These are phyloP conservation scores for Heterobasidion annosum DNA, from an alignment of 1,284 basidiomycete species.

Conservation along the genomic window DNA sequence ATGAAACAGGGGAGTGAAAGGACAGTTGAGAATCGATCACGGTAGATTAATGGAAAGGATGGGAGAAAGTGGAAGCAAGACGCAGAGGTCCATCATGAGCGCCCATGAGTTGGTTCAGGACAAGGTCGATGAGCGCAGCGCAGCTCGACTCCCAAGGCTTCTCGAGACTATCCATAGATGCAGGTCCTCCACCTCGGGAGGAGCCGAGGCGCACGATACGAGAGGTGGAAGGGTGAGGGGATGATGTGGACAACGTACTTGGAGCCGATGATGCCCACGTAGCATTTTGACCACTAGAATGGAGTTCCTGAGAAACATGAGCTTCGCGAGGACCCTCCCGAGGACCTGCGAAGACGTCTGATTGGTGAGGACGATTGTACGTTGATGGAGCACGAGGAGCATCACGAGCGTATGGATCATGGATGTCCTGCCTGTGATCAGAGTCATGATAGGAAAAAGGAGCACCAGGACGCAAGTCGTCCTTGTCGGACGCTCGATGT, in stretches of 20 bases:
- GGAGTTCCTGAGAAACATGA: constrained; percentile 11
- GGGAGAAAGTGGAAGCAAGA: constrained; percentile 23
- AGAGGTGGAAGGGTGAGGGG: constrained; percentile 32
- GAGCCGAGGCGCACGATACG: constrained; percentile 23
- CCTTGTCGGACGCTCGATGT: constrained; percentile 7
- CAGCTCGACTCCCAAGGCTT: constrained; percentile 44
- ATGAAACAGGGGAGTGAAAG: constrained; percentile 28
- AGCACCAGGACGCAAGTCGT: constrained; percentile 2
- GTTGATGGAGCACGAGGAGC: background rate
- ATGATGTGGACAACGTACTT: constrained; percentile 75
- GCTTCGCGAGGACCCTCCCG: constrained; percentile 3
- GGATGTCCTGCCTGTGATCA: background rate
- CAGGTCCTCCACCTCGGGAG: constrained; percentile 41
- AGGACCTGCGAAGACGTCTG: background rate
- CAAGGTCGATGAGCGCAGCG: constrained; percentile 7
- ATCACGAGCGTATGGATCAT: constrained; percentile 7
- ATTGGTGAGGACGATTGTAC: constrained; percentile 4
- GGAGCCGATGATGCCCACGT: constrained; percentile 40
- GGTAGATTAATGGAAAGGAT: constrained; percentile 23
- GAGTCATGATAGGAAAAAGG: background rate
- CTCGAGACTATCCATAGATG: constrained; percentile 34
- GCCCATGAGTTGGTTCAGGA: constrained; percentile 42
- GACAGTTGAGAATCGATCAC: constrained; percentile 19
- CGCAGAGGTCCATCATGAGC: constrained; percentile 41
- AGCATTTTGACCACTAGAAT: constrained; percentile 16